Conservation (phyloP, 495 filamentous ascomycete genomes). For the Talaromyces trachyspermus region DNA sequence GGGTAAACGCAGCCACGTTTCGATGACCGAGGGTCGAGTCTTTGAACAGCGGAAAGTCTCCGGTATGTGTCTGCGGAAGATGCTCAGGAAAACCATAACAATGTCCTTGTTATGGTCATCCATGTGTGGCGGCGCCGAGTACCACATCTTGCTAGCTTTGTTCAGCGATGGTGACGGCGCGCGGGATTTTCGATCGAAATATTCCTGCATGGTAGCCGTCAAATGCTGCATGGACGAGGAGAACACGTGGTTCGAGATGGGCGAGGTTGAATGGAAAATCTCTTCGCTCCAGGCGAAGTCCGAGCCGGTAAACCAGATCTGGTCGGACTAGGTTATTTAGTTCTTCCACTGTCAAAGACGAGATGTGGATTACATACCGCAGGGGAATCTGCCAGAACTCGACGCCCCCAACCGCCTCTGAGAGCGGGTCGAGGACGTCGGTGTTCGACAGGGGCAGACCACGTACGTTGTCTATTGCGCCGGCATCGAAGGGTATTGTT, state of each 20-base stretch:
- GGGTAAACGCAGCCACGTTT: neutral
- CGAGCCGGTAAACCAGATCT: neutral
- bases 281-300: neutral
- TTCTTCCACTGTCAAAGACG: neutral
- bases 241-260: neutral
- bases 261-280: neutral
- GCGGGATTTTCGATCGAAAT: neutral
- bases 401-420: neutral
- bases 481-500: conserved; percentile 1
- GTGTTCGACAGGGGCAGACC: neutral
- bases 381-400: neutral
- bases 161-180: neutral
- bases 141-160: conserved; percentile 2
- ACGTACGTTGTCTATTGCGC: neutral
- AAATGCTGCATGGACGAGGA: neutral
- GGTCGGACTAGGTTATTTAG: neutral
- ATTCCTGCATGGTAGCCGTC: conserved; percentile 3
- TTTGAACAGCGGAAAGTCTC: conserved; percentile 1
- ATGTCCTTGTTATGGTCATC: conserved; percentile 1
- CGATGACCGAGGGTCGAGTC: neutral
- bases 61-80: neutral
- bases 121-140: neutral
- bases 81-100: neutral
- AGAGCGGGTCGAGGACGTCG: neutral
- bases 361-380: neutral